Conservation (phyloP, 2,329 filamentous ascomycete species). For the Aureobasidium sp. region DNA sequence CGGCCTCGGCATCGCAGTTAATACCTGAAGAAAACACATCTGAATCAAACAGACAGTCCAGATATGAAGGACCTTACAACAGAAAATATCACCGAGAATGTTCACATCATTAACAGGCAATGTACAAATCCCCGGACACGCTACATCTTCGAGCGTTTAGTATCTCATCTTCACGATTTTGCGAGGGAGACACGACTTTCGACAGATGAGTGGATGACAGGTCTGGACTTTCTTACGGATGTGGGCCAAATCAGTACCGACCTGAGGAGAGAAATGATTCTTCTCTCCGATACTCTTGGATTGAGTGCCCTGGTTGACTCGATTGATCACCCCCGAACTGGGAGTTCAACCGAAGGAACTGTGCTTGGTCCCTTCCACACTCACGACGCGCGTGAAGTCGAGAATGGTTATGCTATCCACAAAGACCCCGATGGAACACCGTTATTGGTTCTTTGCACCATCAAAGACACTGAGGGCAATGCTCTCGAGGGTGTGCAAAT, state of each 20-base stretch:
- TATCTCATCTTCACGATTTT: constrained; percentile 70
- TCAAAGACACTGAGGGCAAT: constrained; percentile 24
- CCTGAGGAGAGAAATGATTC: constrained; percentile 50
- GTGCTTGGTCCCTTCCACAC: constrained; percentile 29
- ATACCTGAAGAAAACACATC: background rate
- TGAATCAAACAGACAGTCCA: background rate
- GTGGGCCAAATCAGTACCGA: constrained; percentile 66
- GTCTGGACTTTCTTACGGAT: constrained; percentile 59
- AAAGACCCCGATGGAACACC: constrained; percentile 21
- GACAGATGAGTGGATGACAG: constrained; percentile 67
- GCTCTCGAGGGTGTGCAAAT: constrained; percentile 18
- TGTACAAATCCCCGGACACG: constrained; percentile 54
- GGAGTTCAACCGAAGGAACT: constrained; percentile 24
- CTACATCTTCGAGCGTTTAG: constrained; percentile 63
- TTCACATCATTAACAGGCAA: constrained; percentile 63
- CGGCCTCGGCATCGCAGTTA: too few relatives aligned
- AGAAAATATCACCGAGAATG: constrained; percentile 69
- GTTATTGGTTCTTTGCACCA: constrained; percentile 21
- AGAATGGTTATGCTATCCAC: constrained; percentile 22
- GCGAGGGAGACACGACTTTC: constrained; percentile 67
- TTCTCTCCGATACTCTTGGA: constrained; percentile 22
- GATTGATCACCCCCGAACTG: constrained; percentile 22
- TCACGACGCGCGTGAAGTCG: constrained; percentile 23
- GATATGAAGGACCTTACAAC: constrained; percentile 59
- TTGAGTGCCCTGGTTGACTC: constrained; percentile 26